Percentiles rank a stretch among this genome's conserved stretches.
These are phyloP conservation scores for Ogataea nakhonphanomensis DNA, from an alignment of 805 yeast species.

Conservation along the genomic window DNA sequence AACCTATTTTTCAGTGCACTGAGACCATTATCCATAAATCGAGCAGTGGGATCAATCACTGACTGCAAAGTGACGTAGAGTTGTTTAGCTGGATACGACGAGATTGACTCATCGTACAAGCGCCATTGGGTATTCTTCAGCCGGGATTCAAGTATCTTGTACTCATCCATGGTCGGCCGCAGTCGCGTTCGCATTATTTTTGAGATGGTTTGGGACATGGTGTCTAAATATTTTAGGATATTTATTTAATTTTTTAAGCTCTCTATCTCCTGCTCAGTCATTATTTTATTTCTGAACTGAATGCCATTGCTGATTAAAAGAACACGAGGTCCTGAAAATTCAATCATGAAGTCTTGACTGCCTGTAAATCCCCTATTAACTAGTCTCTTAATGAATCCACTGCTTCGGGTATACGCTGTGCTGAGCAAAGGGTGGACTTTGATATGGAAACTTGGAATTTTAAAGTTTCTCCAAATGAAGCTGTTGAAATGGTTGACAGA, in stretches of 20 bases:
- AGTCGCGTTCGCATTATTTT: conserved; percentile 2
- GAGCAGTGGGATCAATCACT: conserved; percentile 7
- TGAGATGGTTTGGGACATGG: conserved; percentile 3
- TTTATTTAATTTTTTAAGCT: conserved; percentile 14
- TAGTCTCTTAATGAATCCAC: conserved; percentile 3
- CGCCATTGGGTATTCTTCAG: conserved; percentile 24
- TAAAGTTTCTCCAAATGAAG: background rate
- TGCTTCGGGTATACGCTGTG: background rate
- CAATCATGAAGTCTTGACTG: conserved; percentile 24
- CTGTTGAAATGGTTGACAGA: background rate
- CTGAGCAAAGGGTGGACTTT: conserved; percentile 3
- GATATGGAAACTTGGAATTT: background rate
- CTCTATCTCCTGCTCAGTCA: conserved; percentile 25
- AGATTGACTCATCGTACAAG: conserved; percentile 27
- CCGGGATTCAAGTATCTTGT: conserved; percentile 10
- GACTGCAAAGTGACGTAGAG: conserved; percentile 30
- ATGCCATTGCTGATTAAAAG: conserved; percentile 29
- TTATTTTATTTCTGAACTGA: conserved; percentile 21
- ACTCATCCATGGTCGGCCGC: conserved; percentile 7
- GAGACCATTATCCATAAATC: conserved; percentile 15
- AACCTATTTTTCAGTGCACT: conserved; percentile 15
- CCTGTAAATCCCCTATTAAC: conserved; percentile 18
- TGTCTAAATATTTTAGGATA: background rate
- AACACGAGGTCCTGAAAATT: conserved; percentile 32
- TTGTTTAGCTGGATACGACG: conserved; percentile 27